phyloP scores from a whole-genome alignment of 768 basidiomycete genomes.

The Antrodiella citrinella region DNA sequence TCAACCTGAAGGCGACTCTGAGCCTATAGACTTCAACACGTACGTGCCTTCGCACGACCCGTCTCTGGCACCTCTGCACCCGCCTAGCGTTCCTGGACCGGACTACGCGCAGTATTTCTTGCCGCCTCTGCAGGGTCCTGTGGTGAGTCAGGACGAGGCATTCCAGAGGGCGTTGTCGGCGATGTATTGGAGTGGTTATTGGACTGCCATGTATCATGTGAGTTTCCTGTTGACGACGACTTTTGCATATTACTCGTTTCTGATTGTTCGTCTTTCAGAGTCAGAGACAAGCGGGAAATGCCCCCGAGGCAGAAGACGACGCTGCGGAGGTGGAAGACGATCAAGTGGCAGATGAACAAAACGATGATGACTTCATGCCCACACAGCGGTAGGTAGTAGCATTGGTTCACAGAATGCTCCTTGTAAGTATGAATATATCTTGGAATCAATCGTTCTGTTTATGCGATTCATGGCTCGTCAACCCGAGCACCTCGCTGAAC shows the following conservation, averaged over 20 bases:
- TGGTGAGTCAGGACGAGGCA: constrained; percentile 63
- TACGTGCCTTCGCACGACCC: constrained; percentile 62
- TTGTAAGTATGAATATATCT: too few species aligned
- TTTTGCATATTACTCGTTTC: too few species aligned
- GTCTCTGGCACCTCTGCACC: constrained; percentile 15
- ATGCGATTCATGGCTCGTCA: constrained; percentile 7
- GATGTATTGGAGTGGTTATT: constrained; percentile 85
- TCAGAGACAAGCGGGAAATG: too few species aligned
- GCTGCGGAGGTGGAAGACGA: background rate
- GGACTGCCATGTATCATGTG: constrained; percentile 82
- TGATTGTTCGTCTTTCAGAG: too few species aligned
- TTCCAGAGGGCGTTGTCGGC: constrained; percentile 68
- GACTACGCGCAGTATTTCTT: constrained; percentile 22
- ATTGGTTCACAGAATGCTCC: background rate
- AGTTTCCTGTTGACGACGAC: constrained; percentile 24
- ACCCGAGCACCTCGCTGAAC: constrained; percentile 37
- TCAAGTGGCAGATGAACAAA: background rate
- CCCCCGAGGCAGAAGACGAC: too few species aligned
- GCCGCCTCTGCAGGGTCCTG: constrained; percentile 26
- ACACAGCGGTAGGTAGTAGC: background rate
- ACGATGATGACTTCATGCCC: background rate
- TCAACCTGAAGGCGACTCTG: constrained; percentile 38
- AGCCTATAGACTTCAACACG: constrained; percentile 60
- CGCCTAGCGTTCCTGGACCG: constrained; percentile 12
- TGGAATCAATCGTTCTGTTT: too few species aligned